Base-by-base conservation (phyloP, 2,329 filamentous ascomycete genomes). In the Orbilia ellipsospora region DNA sequence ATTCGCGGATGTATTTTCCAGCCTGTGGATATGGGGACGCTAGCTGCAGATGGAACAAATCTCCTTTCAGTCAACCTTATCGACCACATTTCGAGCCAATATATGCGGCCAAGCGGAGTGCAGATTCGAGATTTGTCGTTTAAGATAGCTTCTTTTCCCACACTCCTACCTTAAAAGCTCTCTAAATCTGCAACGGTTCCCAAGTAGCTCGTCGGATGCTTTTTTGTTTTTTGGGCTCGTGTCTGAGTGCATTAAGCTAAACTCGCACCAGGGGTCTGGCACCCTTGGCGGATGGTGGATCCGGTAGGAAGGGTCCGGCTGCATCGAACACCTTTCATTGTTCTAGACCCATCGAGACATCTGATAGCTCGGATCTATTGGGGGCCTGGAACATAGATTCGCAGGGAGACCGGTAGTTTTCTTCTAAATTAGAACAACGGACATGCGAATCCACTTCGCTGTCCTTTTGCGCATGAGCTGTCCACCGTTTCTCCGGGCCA, bases 1-100 rank as follows among this genome's bases (percentile, higher is more conserved):
- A 54, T 68, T 61, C 40, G 63, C 59, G 70, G 70, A 74, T 64
- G 62, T n/a, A 52, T 52, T 74, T 74, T 74, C 70, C 70, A 68
- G 70, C 51, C 31, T 62, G 69, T 74, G 63, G 70, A 36, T 64
- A 62, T 42, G 16, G 36, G 54, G 23, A 59, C 57, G 65, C 31
- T 65, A 45, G 66, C 57, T 61, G 66, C 68, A 73, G 54, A 31
- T 5, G 7, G n/a, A 51, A 31, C 13, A 48, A 15, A 62, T 50
- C 15, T 15, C 23, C 31, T 18, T 40, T 23, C 31, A 12, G 31
- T 63, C 52, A 65, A 20, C 48, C 54, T 54, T 65, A 65, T 72
- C 66, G 62, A 40, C 42, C 20, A 50, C 57, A 48, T 65, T 45
- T 59, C 52, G 52, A 72, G 54, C 54, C 36, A 28, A 54, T 65